Evolutionary conservation across 2,329 filamentous ascomycete genomes (phyloP), one percentile per base, ranked within the genome.

Genomic region (Neurospora crassa): DNA sequence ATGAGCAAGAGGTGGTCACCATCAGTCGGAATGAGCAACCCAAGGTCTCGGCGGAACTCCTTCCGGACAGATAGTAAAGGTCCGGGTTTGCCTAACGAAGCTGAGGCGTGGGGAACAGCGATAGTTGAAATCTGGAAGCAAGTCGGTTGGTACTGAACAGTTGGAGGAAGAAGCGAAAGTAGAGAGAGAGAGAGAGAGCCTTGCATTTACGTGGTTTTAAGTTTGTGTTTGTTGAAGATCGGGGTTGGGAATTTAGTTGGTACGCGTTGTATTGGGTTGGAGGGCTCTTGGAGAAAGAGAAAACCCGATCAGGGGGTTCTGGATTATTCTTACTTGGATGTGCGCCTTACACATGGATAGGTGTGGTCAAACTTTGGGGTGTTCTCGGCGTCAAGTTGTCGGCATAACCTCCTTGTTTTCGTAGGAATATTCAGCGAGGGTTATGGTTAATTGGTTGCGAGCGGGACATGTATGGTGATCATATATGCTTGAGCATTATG

Each of bases 141-240:
- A 37, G 53, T 29, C 10, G 20, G 45, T 34, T 34, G 34, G 29
- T 29, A 37, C 53, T 63, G 53, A 7, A 29, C 53, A 63, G 10
- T 18, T 7, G 41, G 16, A 18, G 14, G 41, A 18, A 42, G 41
- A 42, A 42, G 41, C 41, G 41, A 42, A 18, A 42, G 41, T 5
- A 18, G 14, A 18, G 16, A 40, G 37, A 40, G 34, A 37, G 34
- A 37, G 10, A 34, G 40, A 43, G 59, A 73, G 73, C 69, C 72
- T 74, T 71, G 71, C 71, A 72, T 72, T 72, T 72, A 40, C 40
- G 73, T 70, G 74, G 74, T 73, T 74, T 76, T 76, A 69, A 72
- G 43, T 63, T 59, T 41, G 67, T 63, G 47, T 68, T 73, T 68
- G 67, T 45, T 45, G 37, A 42, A 40, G 59, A 20, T 34, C n/a